Conservation (phyloP, 345 rosid genomes). For the Eucalyptus guilfoylei region DNA sequence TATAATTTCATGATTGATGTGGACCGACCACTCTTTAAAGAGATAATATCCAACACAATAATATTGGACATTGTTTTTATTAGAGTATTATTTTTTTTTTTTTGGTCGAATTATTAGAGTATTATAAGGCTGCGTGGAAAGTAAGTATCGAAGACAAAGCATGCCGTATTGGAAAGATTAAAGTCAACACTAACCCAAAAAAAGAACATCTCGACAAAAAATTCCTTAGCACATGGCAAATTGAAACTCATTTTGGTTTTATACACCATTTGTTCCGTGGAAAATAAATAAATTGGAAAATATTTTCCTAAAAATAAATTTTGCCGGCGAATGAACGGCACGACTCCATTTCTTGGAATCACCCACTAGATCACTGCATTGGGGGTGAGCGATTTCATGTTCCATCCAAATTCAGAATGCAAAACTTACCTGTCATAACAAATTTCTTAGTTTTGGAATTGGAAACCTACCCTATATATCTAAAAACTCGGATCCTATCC, state of each 20-base stretch:
- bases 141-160: not conserved
- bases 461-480: fast-evolving
- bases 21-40: not conserved
- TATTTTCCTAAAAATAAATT: not conserved
- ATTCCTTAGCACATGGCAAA: not conserved
- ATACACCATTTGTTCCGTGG: fast-evolving
- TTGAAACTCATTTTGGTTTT: not conserved
- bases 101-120: not conserved
- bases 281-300: not conserved
- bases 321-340: fast-evolving
- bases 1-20: not conserved
- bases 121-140: not conserved
- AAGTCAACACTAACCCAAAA: not conserved
- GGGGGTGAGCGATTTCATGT: fast-evolving
- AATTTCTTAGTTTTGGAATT: too few relatives aligned
- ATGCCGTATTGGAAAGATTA: not conserved
- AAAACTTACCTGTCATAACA: fast-evolving
- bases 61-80: not conserved
- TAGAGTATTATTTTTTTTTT: too few relatives aligned
- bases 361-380: not conserved
- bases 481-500: fast-evolving
- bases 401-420: fast-evolving
- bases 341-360: not conserved
- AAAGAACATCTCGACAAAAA: not conserved
- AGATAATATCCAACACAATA: not conserved